Percentiles rank a stretch among this genome's conserved stretches.
Evolutionary conservation across 148 eudicot genomes (phyloP).

Genomic region (Mesembryanthemum crystallinum): DNA sequence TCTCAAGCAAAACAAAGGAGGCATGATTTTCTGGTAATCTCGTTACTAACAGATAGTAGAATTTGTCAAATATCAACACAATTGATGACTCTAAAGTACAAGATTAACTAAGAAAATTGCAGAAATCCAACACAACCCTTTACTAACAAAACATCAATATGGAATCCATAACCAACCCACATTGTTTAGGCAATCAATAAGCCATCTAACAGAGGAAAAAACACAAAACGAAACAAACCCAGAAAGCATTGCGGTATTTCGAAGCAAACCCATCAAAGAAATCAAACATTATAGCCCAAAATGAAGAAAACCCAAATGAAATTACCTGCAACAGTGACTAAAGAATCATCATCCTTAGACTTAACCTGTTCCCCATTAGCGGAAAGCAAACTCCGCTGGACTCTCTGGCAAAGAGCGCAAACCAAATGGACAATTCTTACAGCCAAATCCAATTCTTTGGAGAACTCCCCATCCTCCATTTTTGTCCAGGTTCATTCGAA

Average conservation of each 20-base stretch:
- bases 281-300: conserved; percentile 2
- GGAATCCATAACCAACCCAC: neutral
- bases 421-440: conserved; percentile 85
- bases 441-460: conserved; percentile 69
- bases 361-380: conserved; percentile 40
- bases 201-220: neutral
- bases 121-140: neutral
- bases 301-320: conserved; percentile 2
- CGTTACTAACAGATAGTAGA: neutral
- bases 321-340: conserved; percentile 85
- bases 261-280: conserved; percentile 12
- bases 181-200: conserved; percentile 1
- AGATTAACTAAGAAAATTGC: neutral
- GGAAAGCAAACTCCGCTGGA: conserved; percentile 57
- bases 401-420: conserved; percentile 61
- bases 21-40: neutral
- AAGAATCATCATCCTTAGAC: conserved; percentile 84
- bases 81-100: neutral
- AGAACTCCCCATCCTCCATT: conserved; percentile 45
- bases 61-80: neutral
- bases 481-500: conserved; percentile 21
- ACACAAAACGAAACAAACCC: neutral
- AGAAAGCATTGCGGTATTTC: neutral
- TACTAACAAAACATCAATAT: neutral
- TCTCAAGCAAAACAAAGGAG: neutral